Base-by-base conservation (phyloP, 2,329 filamentous ascomycete genomes). In the Zymoseptoria pseudotritici region DNA sequence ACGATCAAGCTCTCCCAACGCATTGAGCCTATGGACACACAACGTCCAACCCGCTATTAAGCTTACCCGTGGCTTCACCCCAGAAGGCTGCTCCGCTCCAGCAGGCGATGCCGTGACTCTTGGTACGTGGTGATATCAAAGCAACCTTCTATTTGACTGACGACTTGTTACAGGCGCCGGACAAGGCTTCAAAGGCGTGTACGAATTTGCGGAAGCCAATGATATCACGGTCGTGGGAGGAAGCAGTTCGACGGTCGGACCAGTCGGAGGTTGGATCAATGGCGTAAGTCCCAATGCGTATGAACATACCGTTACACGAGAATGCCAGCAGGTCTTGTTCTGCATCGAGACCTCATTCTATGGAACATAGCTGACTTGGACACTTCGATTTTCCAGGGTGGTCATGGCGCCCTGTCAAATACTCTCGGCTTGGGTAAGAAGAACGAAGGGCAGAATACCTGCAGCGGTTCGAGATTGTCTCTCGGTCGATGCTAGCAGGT, bases 211-310 rank as follows among this genome's bases (percentile, higher is more conserved):
- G 1, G 60, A 64, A 42, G 61, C 51, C 2, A 64, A 68, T 51
- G 54, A 59, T 53, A 58, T 63, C 19, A 65, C 61, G 9, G 60
- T 66, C n/a, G 64, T 68, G 8, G 66, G 65, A 11, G 67, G 65
- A 21, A 59, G 62, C n/a, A 58, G 59, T 17, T 55, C 53, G 9
- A 69, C 68, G 20, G 68, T 70, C 11, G 67, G 66, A 1, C 62
- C 63, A 11, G 61, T 57, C 22, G 68, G 68, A 20, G 68, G 68
- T 9, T 70, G 67, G 63, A 56, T 67, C 22, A 57, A 50, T 9
- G 67, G 66, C 5, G 66, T 24, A 67, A 67, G n/a, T n/a, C n/a
- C n/a, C n/a, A n/a, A n/a, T n/a, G n/a, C n/a, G n/a, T n/a, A n/a
- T n/a, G n/a, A n/a, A n/a, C n/a, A n/a, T n/a, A n/a, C n/a, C n/a